Percentiles rank a stretch among this genome's conserved stretches.
Evolutionary conservation across 257 asterid species (phyloP).

Genomic region (Fraxinus excelsior): DNA sequence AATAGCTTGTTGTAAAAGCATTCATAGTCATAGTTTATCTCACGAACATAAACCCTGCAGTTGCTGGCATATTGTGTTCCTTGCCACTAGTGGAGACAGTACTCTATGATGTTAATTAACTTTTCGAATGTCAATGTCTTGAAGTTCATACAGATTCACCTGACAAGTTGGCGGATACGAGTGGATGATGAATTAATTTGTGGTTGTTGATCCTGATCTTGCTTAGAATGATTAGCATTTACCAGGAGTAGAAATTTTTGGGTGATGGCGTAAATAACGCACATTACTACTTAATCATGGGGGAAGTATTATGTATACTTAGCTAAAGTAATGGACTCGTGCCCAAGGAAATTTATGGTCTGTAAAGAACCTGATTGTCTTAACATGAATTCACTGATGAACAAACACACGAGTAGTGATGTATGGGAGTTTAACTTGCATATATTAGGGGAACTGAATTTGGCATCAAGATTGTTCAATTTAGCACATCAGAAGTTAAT

Average conservation of each 20-base stretch:
- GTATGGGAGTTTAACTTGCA: neutral
- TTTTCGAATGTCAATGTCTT: neutral
- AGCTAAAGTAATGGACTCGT: slow-evolving; percentile 1
- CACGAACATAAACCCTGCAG: slow-evolving; percentile 16
- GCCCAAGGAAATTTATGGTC: slow-evolving; percentile 9
- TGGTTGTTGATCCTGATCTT: slow-evolving; percentile 3
- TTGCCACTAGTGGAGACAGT: slow-evolving; percentile 3
- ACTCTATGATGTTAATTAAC: neutral
- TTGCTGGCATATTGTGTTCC: neutral
- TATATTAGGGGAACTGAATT: slow-evolving; percentile 11
- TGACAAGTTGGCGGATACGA: slow-evolving; percentile 8
- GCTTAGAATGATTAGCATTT: slow-evolving; percentile 2
- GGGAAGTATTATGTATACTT: neutral
- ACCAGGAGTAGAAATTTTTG: neutral
- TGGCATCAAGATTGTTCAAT: neutral
- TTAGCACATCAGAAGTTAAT: slow-evolving; percentile 4
- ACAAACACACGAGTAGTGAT: neutral
- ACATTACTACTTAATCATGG: neutral
- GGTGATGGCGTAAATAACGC: slow-evolving; percentile 6
- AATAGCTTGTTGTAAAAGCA: slow-evolving; percentile 16
- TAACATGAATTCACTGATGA: slow-evolving; percentile 2
- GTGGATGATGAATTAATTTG: slow-evolving; percentile 18
- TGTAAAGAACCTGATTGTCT: slow-evolving; percentile 8
- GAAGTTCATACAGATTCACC: slow-evolving; percentile 7
- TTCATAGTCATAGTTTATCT: slow-evolving; percentile 14